These are phyloP conservation scores for Grosmannia huntii DNA, from an alignment of 2,329 filamentous ascomycete species.

Conservation along the genomic window DNA sequence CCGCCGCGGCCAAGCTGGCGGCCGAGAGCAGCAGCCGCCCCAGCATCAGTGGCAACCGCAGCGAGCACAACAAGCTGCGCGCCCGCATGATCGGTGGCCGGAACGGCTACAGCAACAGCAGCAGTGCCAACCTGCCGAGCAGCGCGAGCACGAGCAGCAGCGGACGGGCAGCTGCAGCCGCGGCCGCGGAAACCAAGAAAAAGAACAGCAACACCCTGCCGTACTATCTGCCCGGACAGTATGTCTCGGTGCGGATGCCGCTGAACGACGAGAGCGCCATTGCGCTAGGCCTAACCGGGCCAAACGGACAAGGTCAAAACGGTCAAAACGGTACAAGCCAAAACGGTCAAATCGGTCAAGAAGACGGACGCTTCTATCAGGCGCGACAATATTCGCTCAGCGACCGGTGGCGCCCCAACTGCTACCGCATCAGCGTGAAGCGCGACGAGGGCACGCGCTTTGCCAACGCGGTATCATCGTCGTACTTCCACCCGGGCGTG, in stretches of 20 bases:
- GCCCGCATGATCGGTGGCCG: not conserved
- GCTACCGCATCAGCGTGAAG: slow-evolving; percentile 60
- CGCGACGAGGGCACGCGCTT: slow-evolving; percentile 42
- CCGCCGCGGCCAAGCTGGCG: not conserved
- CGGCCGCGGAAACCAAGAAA: not conserved
- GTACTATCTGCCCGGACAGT: slow-evolving; percentile 56
- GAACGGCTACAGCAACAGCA: slow-evolving; percentile 2
- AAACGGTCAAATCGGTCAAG: not conserved
- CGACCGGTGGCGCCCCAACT: slow-evolving; percentile 43
- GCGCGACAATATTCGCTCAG: slow-evolving; percentile 62
- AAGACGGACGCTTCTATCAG: slow-evolving; percentile 28
- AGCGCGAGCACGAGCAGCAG: not conserved
- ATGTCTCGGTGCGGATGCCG: slow-evolving; percentile 49
- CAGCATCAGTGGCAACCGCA: not conserved
- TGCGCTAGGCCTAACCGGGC: too few species aligned
- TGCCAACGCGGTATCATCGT: slow-evolving; percentile 27
- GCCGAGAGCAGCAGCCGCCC: not conserved
- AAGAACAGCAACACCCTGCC: slow-evolving; percentile 34
- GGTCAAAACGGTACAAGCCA: too few species aligned
- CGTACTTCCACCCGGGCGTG: slow-evolving; percentile 43
- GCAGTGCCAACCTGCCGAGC: slow-evolving; percentile 1
- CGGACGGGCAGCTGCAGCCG: not conserved
- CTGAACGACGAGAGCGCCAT: slow-evolving; percentile 19
- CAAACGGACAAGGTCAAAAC: not conserved
- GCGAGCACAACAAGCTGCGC: not conserved